Evolutionary conservation across 2,329 filamentous ascomycete genomes (phyloP), one percentile per base, ranked within the genome.

Genomic region (Ceratocystis cacaofunesta): DNA sequence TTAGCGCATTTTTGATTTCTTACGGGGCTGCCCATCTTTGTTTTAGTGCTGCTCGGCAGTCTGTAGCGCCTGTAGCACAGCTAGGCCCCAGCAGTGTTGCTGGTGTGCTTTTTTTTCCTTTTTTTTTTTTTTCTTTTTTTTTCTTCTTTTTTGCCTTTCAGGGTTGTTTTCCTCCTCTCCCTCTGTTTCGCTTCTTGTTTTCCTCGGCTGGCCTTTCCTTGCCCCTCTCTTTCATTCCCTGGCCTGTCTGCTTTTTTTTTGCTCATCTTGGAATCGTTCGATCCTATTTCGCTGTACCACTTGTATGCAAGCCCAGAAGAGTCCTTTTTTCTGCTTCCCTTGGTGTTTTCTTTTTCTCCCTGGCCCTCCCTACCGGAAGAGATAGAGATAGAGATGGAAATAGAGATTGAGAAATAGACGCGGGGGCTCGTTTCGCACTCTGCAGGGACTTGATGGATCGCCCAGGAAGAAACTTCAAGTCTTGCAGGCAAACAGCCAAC

Each of bases 201-300:
- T 22, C 22, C n/a, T n/a, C 22, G 22, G n/a, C n/a, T 8, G 48
- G n/a, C n/a, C 30, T 61, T 61, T 61, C 19, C 55, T 28, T 58
- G 12, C 55, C 7, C 15, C 55, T 41, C 10, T 61, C 19, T 22
- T 62, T 62, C 10, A 8, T 62, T 19, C 44, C 60, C 60, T 25
- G 36, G 60, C 43, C 36, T 44, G 36, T 44, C 32, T 61, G 15
- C 36, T 48, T 17, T 62, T 17, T 46, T 32, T 32, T 28, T 19
- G 22, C 60, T 62, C 28, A 46, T 62, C 60, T 62, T 46, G 60
- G 22, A 62, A 58, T 58, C 55, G 55, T 58, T 58, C 55, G 55
- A 58, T 58, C 55, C 55, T 22, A 58, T 58, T 58, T 58, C 55
- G 55, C 55, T 58, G 55, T 48, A 48, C 60, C 60, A 30, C 60